Percentiles rank a stretch among this genome's conserved stretches.
Conservation (phyloP, 164 flowering plant genomes). For the Piper longum region DNA sequence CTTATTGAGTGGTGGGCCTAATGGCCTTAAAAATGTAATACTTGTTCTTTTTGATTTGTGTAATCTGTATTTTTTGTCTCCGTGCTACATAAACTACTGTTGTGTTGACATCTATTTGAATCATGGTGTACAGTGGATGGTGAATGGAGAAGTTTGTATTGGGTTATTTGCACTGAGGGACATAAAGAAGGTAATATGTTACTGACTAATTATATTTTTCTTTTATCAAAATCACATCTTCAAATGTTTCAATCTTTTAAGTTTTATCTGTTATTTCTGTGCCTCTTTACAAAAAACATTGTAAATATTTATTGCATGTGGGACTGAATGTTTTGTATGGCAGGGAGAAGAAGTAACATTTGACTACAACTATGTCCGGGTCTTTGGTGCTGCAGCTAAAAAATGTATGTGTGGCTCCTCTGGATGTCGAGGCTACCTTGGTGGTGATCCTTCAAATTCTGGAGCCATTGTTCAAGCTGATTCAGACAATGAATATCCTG, state of each 20-base stretch:
- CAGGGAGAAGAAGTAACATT: conserved; percentile 97
- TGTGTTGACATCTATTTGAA: background rate
- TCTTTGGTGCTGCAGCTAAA: conserved; percentile 96
- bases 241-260: background rate
- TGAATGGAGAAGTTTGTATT: conserved; percentile 96
- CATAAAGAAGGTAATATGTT: conserved; percentile 65
- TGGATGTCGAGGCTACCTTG: conserved; percentile 81
- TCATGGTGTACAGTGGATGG: conserved; percentile 74
- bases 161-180: conserved; percentile 83
- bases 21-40: no score
- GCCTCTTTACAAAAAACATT: no score
- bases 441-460: conserved; percentile 69
- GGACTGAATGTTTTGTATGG: background rate
- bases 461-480: conserved; percentile 77
- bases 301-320: background rate
- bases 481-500: conserved; percentile 87
- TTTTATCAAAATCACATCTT: background rate
- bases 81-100: background rate
- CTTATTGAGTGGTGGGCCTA: no score
- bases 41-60: no score
- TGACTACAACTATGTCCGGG: conserved; percentile 95
- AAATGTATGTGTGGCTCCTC: conserved; percentile 84
- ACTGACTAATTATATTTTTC: background rate
- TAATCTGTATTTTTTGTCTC: no score
- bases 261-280: no score